Evolutionary conservation across 2,329 filamentous ascomycete genomes (phyloP).

Genomic region (Xylaria multiplex): DNA sequence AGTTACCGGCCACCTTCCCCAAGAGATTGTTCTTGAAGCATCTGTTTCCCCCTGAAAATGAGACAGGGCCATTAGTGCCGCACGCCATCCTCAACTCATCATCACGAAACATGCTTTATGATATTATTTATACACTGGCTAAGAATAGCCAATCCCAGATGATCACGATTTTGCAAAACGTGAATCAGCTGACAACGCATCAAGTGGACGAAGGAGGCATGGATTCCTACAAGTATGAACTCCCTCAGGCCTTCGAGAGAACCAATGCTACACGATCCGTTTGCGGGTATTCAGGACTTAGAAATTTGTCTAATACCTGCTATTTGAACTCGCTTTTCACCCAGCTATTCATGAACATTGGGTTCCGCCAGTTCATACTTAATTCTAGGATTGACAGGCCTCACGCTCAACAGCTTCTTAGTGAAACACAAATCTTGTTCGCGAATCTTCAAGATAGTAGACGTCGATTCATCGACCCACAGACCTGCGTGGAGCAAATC

Average conservation of each 20-base stretch:
- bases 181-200: constrained; percentile 60
- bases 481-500: constrained; percentile 77
- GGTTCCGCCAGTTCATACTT: constrained; percentile 87
- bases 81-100: constrained; percentile 60
- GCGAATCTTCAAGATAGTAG: constrained; percentile 85
- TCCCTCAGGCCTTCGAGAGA: constrained; percentile 71
- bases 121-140: constrained; percentile 67
- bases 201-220: constrained; percentile 56
- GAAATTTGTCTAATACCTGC: constrained; percentile 94
- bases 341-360: constrained; percentile 94
- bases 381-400: constrained; percentile 66
- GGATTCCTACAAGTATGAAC: constrained; percentile 69
- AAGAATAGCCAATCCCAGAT: constrained; percentile 63
- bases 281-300: constrained; percentile 88
- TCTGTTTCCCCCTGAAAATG: constrained; percentile 68
- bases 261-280: constrained; percentile 74
- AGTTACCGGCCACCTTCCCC: constrained; percentile 48
- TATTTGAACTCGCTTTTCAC: constrained; percentile 96
- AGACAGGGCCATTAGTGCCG: constrained; percentile 48
- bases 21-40: constrained; percentile 69
- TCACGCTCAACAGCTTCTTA: constrained; percentile 73
- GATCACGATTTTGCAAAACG: constrained; percentile 59
- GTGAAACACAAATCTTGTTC: constrained; percentile 84
- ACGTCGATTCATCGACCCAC: constrained; percentile 77
- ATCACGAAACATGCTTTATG: constrained; percentile 69